Percentiles rank a stretch among this genome's conserved stretches.
Evolutionary conservation across 2,329 filamentous ascomycete genomes (phyloP).

Genomic region (Lachnellula subtilissima): DNA sequence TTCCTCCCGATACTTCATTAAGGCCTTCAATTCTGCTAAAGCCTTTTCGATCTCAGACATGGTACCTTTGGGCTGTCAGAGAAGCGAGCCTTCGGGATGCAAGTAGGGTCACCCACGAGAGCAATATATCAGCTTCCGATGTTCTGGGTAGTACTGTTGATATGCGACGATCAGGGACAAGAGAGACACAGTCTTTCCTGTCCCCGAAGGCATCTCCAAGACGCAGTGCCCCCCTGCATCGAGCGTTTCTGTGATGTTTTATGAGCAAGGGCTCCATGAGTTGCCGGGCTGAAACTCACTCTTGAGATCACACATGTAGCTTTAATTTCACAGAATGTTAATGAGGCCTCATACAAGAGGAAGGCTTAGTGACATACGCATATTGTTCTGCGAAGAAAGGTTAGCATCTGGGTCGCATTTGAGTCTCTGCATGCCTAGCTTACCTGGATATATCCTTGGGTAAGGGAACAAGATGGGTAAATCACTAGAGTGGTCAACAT

Average conservation of each 20-base stretch:
- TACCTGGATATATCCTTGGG: slow-evolving; percentile 63
- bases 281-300: slow-evolving; percentile 33
- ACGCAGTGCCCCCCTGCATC: slow-evolving; percentile 95
- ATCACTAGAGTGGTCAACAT: slow-evolving; percentile 43
- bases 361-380: slow-evolving; percentile 41
- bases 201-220: slow-evolving; percentile 97
- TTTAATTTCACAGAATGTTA: slow-evolving; percentile 30
- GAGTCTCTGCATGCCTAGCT: not conserved
- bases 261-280: slow-evolving; percentile 12
- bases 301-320: slow-evolving; percentile 81
- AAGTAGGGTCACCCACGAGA: slow-evolving; percentile 55
- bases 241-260: slow-evolving; percentile 56
- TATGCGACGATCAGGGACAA: slow-evolving; percentile 95
- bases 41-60: slow-evolving; percentile 99
- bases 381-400: slow-evolving; percentile 61
- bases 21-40: slow-evolving; percentile 77
- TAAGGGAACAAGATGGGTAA: slow-evolving; percentile 70
- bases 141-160: slow-evolving; percentile 87
- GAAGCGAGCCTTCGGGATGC: not conserved
- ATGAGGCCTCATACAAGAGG: not conserved
- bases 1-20: slow-evolving; percentile 92
- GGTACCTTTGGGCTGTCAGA: slow-evolving; percentile 51
- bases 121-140: slow-evolving; percentile 96
- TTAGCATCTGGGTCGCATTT: slow-evolving; percentile 13
- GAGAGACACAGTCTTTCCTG: slow-evolving; percentile 93